These are phyloP conservation scores for Fusarium piperis DNA, from an alignment of 2,329 filamentous ascomycete species.

Conservation along the genomic window DNA sequence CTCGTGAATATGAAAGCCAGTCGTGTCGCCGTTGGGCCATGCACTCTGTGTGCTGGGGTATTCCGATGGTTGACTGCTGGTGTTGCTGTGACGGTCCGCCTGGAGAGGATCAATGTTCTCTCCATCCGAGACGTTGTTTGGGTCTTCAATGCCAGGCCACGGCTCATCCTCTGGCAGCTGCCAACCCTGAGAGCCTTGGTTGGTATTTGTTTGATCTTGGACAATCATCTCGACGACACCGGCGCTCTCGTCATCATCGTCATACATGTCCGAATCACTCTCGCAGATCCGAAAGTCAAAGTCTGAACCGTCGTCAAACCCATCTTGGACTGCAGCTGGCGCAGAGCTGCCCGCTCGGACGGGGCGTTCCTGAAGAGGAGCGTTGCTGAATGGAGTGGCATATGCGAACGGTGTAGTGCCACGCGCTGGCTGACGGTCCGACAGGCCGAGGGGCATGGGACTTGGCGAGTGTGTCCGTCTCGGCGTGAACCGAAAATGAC, in stretches of 20 bases:
- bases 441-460: slow-evolving; percentile 49
- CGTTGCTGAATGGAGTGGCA: slow-evolving; percentile 77
- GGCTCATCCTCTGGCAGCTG: slow-evolving; percentile 63
- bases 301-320: slow-evolving; percentile 50
- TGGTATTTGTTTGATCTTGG: slow-evolving; percentile 33
- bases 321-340: slow-evolving; percentile 43
- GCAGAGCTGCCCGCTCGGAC: slow-evolving; percentile 43
- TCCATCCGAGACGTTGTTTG: slow-evolving; percentile 55
- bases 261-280: slow-evolving; percentile 46
- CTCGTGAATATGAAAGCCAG: slow-evolving; percentile 54
- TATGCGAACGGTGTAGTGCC: slow-evolving; percentile 73
- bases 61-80: slow-evolving; percentile 64
- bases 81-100: slow-evolving; percentile 46
- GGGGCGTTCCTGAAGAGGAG: slow-evolving; percentile 55
- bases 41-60: slow-evolving; percentile 63
- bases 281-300: slow-evolving; percentile 51
- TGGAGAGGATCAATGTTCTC: slow-evolving; percentile 61
- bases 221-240: slow-evolving; percentile 42
- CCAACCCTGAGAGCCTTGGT: slow-evolving; percentile 41
- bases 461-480: slow-evolving; percentile 63
- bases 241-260: slow-evolving; percentile 41
- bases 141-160: slow-evolving; percentile 66
- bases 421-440: slow-evolving; percentile 50
- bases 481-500: slow-evolving; percentile 62
- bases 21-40: slow-evolving; percentile 47